Percentiles rank a stretch among this genome's conserved stretches.
Evolutionary conservation across 352 stramenopile species (phyloP).

Genomic region (Salisapilia sapeloensis): DNA sequence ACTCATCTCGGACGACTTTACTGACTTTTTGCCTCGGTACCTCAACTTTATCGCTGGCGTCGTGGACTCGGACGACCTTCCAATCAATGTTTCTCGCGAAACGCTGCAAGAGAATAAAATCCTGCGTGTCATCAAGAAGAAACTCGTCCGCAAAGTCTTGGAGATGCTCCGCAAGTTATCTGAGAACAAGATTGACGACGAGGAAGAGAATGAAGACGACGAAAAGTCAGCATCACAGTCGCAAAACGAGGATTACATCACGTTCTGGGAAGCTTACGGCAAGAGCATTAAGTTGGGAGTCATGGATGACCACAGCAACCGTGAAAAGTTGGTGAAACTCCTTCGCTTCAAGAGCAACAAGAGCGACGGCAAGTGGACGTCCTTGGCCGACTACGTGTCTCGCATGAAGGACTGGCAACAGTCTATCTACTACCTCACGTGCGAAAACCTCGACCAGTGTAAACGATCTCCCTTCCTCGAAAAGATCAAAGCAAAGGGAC

Average conservation of each 20-base stretch:
- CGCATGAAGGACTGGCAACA: constrained; percentile 99
- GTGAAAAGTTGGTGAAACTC: constrained; percentile 91
- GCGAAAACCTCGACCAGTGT: constrained; percentile 84
- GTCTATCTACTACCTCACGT: constrained; percentile 98
- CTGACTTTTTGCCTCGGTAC: constrained; percentile 96
- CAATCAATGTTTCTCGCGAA: constrained; percentile 98
- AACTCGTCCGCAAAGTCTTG: constrained; percentile 97
- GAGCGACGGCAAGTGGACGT: constrained; percentile 84
- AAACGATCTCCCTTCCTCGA: constrained; percentile 95
- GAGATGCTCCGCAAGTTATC: constrained; percentile 96
- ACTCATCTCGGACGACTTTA: constrained; percentile 96
- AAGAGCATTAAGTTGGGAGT: constrained; percentile 98
- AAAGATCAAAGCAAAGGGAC: constrained; percentile 90
- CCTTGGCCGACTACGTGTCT: constrained; percentile 92
- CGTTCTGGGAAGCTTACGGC: constrained; percentile 97
- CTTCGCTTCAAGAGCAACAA: constrained; percentile 94
- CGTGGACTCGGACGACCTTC: constrained; percentile 98
- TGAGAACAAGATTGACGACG: constrained; percentile 79
- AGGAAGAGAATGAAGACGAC: constrained; percentile 37
- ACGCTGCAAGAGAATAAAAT: constrained; percentile 99
- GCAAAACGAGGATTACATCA: constrained; percentile 90
- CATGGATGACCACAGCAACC: constrained; percentile 95
- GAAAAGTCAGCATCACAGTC: too few species aligned
- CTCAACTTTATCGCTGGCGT: constrained; percentile 98
- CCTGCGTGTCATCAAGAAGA: constrained; percentile 98